A percentile compares a stretch with the other conserved stretches of the same genome.
Conservation (phyloP, 257 asterid species). For the Sherardia arvensis region DNA sequence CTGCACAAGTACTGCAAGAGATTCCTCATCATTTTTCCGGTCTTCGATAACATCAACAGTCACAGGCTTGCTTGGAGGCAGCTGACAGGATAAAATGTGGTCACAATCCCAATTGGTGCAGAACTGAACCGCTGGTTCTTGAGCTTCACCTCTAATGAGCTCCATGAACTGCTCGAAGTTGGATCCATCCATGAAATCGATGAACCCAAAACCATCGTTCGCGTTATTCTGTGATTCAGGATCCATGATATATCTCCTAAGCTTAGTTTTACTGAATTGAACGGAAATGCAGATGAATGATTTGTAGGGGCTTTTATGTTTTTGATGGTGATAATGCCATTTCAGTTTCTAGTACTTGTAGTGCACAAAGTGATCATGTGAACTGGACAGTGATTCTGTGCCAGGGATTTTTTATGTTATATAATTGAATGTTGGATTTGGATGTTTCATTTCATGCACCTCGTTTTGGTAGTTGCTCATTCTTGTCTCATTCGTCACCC, state of each 20-base stretch:
- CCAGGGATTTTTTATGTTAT: background rate
- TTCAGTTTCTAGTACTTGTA: background rate
- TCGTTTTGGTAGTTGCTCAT: background rate
- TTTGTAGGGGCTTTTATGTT: too few relatives aligned
- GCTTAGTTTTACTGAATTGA: background rate
- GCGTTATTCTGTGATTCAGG: background rate
- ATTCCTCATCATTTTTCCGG: slow-evolving; percentile 25
- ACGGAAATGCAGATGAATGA: background rate
- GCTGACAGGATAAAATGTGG: slow-evolving; percentile 12
- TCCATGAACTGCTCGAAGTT: slow-evolving; percentile 39
- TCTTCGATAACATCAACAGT: slow-evolving; percentile 11
- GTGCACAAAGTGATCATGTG: background rate
- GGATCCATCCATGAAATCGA: slow-evolving; percentile 47
- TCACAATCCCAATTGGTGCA: slow-evolving; percentile 20
- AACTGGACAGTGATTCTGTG: background rate
- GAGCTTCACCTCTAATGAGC: slow-evolving; percentile 32
- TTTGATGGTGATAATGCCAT: background rate
- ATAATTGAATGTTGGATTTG: background rate
- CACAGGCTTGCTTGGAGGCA: slow-evolving; percentile 16
- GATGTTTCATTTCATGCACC: background rate
- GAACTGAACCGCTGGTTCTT: slow-evolving; percentile 20
- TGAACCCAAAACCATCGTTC: background rate
- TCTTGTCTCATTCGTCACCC: background rate
- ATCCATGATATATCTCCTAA: too few relatives aligned
- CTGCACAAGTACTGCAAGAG: slow-evolving; percentile 21